Conservation (phyloP, 257 asterid species). For the Solanum dulcamara region DNA sequence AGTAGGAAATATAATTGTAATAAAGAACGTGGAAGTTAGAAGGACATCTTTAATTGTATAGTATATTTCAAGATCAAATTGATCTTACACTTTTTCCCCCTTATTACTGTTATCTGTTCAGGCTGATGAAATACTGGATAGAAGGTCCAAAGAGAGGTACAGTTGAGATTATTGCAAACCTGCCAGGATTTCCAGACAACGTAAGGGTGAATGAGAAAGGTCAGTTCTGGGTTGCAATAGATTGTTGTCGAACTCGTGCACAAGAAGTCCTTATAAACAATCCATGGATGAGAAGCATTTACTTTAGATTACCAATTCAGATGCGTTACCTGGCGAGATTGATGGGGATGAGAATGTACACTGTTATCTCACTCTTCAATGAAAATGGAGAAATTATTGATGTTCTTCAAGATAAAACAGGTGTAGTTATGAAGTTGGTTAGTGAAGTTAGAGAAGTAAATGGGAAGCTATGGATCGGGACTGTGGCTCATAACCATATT, state of each 20-base stretch:
- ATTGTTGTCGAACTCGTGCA: slow-evolving; percentile 64
- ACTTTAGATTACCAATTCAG: slow-evolving; percentile 67
- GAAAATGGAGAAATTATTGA: slow-evolving; percentile 63
- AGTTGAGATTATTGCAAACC: slow-evolving; percentile 38
- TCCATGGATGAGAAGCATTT: slow-evolving; percentile 67
- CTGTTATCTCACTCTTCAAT: slow-evolving; percentile 45
- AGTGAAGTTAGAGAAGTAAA: slow-evolving; percentile 77
- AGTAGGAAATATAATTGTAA: too few relatives aligned
- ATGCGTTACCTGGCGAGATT: slow-evolving; percentile 52
- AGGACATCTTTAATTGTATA: too few relatives aligned
- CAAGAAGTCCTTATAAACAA: slow-evolving; percentile 48
- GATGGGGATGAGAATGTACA: slow-evolving; percentile 68
- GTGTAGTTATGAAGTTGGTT: slow-evolving; percentile 70
- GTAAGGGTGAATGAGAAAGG: slow-evolving; percentile 56
- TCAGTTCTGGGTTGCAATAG: slow-evolving; percentile 84
- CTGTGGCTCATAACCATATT: slow-evolving; percentile 91
- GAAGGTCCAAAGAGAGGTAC: slow-evolving; percentile 51
- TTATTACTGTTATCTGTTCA: not conserved
- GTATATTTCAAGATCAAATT: not conserved
- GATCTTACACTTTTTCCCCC: not conserved
- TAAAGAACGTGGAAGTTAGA: too few relatives aligned
- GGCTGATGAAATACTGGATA: slow-evolving; percentile 62
- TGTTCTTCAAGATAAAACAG: slow-evolving; percentile 79
- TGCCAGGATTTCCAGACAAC: slow-evolving; percentile 90
- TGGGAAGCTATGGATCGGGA: slow-evolving; percentile 88